Conservation (phyloP, 768 basidiomycete genomes). For the Cantharellus anzutake region DNA sequence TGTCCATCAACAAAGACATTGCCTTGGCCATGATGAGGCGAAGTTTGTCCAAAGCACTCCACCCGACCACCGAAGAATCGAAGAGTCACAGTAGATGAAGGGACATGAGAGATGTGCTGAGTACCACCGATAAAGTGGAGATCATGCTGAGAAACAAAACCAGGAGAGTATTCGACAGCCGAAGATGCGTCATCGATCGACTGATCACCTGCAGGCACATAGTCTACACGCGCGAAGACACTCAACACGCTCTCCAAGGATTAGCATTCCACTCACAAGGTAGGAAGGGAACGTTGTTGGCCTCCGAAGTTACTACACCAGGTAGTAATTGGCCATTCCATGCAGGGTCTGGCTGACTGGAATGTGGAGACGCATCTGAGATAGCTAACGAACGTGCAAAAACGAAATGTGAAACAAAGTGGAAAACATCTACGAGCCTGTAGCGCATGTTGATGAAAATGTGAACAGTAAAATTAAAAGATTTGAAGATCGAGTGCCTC, state of each 20-base stretch:
- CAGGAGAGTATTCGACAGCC: background rate
- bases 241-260: too few species aligned
- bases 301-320: background rate
- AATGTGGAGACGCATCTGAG: too few species aligned
- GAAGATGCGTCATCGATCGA: background rate
- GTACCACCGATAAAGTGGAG: background rate
- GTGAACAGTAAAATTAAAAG: too few species aligned
- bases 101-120: background rate
- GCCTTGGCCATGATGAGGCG: background rate
- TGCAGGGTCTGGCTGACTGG: background rate
- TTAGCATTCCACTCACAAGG: background rate
- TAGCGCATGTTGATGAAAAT: too few species aligned
- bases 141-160: too few species aligned
- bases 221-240: background rate
- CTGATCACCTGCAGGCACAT: background rate
- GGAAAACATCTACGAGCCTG: too few species aligned
- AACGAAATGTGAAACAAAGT: too few species aligned
- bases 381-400: too few species aligned
- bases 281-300: background rate
- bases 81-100: background rate
- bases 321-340: constrained; percentile 1
- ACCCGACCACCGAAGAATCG: background rate
- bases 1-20: background rate
- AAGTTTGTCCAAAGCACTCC: background rate
- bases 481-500: too few species aligned